Evolutionary conservation across 768 basidiomycete species (phyloP), one percentile per base, ranked within the genome.

Genomic region (Amyloporia xantha): DNA sequence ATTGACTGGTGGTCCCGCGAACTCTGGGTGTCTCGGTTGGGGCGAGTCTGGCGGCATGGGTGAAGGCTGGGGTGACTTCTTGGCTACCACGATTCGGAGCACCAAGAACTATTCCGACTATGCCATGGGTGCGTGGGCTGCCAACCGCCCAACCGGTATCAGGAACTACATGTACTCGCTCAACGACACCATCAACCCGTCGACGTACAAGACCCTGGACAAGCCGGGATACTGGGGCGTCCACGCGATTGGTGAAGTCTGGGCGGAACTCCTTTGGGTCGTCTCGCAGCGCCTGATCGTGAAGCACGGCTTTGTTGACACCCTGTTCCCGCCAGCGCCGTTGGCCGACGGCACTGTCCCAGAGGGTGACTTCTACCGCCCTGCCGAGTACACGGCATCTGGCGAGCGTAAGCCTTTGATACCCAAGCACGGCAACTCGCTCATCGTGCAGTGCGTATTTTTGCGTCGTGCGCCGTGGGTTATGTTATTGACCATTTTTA

Each of bases 41-140:
- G 94, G 95, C 44, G 93, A 98, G 71, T 76, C 83, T 23, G 95
- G 95, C 33, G 95, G 93, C 21, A 97, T 97, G 94, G 94, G 94
- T 56, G 92, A 96, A 68, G 93, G 93, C 12, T 96, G 93, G 93
- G 93, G 93, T 54, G 89, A 93, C 58, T 92, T 84, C 71, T 69
- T 96, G 43, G 94, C 92, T 4, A 97, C 93, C 0, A 80, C 80
- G 0, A 86, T 93, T 61, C 81, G 93, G 41, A 86, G 86, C 68
- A 86, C 73, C 41, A 74, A 73, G 61, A 65, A 68, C 44, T 89
- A 92, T 69, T 75, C 77, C 2, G 86, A 92, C 63, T 93, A 81
- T 58, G 70, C 85, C 1, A 96, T 98, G 94, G 95, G 95, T 41
- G 77, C 88, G 6, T 99, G 95, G 95, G 94, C 94, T 42, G 82